Evolutionary conservation across 1,139 yeast genomes (phyloP), one percentile per base, ranked within the genome.

Genomic region (Yamadazyma friedrichii): DNA sequence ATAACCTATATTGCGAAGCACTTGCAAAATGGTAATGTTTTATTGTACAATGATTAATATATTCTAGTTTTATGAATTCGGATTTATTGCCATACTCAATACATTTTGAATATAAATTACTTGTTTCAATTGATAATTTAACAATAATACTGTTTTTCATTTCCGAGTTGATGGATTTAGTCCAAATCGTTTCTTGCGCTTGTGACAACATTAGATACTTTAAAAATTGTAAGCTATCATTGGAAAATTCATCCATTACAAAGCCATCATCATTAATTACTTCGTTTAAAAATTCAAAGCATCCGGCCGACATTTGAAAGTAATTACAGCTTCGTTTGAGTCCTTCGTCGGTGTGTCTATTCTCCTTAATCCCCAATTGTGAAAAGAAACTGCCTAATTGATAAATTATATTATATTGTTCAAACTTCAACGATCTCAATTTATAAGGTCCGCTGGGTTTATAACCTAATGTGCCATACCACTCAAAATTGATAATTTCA

Each of bases 111-210:
- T 88, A 91, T 43, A 68, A 78, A 2, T 70, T 72, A 0, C 86
- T 70, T 0, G 82, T 83, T 52, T 83, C 87, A 8, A 69, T 61
- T 0, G 95, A 76, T 35, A 91, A 61, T 50, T 80, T 77, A 0
- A 94, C 74, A 4, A 88, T 62, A 3, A 81, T 68, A 0, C 83
- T 66, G 54, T 85, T 80, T 53, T 82, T 84, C 54, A 80, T 60
- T 3, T 69, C 65, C n/a, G 74, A 75, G 29, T 65, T 59, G 1
- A 77, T 62, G 0, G 96, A 91, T 53, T 82, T 82, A 39, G 76
- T 80, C 96, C 96, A 89, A 42, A 84, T 80, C 9, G 80, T 72
- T 55, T 91, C 97, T 58, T 89, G 96, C 0, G 96, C 94, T 53
- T 88, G 95, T 0, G 95, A 95, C 31, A 86, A 56, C 77, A 80